These are phyloP conservation scores for Bryoglossum gracile DNA, from an alignment of 495 filamentous ascomycete species.

Conservation along the genomic window DNA sequence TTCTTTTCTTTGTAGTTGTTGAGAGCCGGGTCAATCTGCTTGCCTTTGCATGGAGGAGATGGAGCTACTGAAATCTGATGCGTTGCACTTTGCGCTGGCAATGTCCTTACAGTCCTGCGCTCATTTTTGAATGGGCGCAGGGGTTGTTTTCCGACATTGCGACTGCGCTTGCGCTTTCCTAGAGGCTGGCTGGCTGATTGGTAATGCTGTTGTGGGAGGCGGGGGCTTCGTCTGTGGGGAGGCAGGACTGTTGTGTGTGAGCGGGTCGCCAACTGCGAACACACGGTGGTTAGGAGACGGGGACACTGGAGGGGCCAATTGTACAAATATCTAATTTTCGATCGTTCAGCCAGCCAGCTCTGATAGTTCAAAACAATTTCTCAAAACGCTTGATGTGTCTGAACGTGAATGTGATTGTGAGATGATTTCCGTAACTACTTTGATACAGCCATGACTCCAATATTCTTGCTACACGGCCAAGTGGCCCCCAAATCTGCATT, in stretches of 20 bases:
- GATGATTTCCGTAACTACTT: no score
- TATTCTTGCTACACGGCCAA: no score
- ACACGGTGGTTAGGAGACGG: slow-evolving; percentile 1
- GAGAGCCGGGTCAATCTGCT: slow-evolving; percentile 10
- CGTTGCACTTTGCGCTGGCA: slow-evolving; percentile 20
- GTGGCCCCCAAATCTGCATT: no score
- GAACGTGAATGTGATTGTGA: background rate
- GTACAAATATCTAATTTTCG: slow-evolving; percentile 26
- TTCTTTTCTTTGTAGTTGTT: slow-evolving; percentile 10
- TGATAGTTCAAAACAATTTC: slow-evolving; percentile 16
- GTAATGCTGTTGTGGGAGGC: slow-evolving; percentile 18
- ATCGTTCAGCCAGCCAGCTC: slow-evolving; percentile 21
- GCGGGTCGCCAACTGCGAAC: slow-evolving; percentile 23
- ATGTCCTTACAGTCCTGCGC: slow-evolving; percentile 6
- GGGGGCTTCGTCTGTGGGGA: slow-evolving; percentile 8
- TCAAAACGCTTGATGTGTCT: background rate
- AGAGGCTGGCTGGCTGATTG: slow-evolving; percentile 24
- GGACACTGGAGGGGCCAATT: slow-evolving; percentile 12
- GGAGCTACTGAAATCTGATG: slow-evolving; percentile 9
- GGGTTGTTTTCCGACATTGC: slow-evolving; percentile 1
- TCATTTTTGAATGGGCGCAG: background rate
- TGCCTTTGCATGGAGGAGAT: no score
- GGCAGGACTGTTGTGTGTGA: slow-evolving; percentile 1
- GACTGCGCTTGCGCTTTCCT: slow-evolving; percentile 12
- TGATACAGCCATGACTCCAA: no score